Base-by-base conservation (phyloP, 495 filamentous ascomycete genomes). In the Tirmania nivea region DNA sequence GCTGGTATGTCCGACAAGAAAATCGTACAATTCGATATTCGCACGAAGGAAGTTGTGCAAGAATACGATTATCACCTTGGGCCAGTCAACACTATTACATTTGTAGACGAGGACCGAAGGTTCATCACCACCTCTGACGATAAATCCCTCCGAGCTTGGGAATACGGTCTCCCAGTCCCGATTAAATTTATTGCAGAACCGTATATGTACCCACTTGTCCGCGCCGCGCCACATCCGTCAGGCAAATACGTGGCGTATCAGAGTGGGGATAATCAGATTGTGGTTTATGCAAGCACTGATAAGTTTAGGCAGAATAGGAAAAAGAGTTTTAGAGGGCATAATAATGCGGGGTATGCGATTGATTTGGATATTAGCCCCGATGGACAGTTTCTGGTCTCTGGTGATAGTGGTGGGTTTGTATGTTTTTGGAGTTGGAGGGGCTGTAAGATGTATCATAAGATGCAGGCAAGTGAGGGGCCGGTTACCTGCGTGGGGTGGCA, bases 341-440 rank as follows among this genome's bases (percentile, higher is more conserved):
- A 96, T 65, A 92, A 82, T 53, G 85, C 88, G 1, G 90, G 90
- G 12, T 94, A 93, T 63, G 87, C 82, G 25, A 84, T 94, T 59
- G 90, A 94, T 60, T 72, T 97, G 50, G 79, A 79, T 39, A 81
- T 88, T 66, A 83, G 78, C 54, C 90, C 90, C 1, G 90, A 95
- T 62, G 90, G 90, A 3, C 83, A 88, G 62, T 86, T 94, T 63
- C 71, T 96, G 51, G 78, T 73, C 11, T 80, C 75, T 35, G 90
- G 90, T 53, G 92, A 96, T 65, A 80, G 73, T 39, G 86, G 73
- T 39, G 90, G 90, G 20, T 94, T 75, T 60, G 79, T 89, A 48
- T 94, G 84, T 67, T 94, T 94, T 70, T 97, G 88, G 88, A 89
- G 95, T 66, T 96, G 84, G 79, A 97, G 96, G 77, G 94, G 86